phyloP scores from a whole-genome alignment of 352 stramenopile species.

The Phytopythium kandeliae region DNA sequence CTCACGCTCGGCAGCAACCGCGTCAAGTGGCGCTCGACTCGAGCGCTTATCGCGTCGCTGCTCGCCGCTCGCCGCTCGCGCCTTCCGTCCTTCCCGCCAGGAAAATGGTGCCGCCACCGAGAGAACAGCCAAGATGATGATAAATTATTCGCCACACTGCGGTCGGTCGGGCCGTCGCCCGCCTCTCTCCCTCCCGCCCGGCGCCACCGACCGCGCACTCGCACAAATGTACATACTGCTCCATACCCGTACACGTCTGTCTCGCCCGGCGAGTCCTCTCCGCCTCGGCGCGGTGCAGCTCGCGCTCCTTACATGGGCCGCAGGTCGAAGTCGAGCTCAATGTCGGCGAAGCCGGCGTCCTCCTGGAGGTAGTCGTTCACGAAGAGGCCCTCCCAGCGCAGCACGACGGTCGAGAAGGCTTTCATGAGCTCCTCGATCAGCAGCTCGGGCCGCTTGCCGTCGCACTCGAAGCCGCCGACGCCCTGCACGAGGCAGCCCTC shows the following conservation, averaged over 20 bases:
- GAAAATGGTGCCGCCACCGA: no score
- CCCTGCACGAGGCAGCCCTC: constrained; percentile 51
- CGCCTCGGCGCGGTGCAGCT: not conserved
- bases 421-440: constrained; percentile 57
- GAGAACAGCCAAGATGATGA: not conserved
- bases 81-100: no score
- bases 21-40: no score
- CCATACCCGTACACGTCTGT: not conserved
- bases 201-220: no score
- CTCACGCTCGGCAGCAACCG: no score
- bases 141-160: constrained; percentile 3
- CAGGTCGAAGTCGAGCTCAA: constrained; percentile 30
- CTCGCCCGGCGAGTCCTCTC: no score
- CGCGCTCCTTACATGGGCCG: constrained; percentile 1
- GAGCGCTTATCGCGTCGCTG: no score
- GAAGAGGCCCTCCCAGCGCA: constrained; percentile 65
- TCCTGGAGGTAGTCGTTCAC: constrained; percentile 60
- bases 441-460: constrained; percentile 31
- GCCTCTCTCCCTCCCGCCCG: no score
- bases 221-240: not conserved
- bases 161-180: no score
- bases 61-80: no score
- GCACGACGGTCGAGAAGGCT: constrained; percentile 57
- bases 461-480: constrained; percentile 46
- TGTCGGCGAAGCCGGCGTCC: constrained; percentile 29